phyloP scores from a whole-genome alignment of 2,329 filamentous ascomycete species.

The Monosporascus cannonballus region DNA sequence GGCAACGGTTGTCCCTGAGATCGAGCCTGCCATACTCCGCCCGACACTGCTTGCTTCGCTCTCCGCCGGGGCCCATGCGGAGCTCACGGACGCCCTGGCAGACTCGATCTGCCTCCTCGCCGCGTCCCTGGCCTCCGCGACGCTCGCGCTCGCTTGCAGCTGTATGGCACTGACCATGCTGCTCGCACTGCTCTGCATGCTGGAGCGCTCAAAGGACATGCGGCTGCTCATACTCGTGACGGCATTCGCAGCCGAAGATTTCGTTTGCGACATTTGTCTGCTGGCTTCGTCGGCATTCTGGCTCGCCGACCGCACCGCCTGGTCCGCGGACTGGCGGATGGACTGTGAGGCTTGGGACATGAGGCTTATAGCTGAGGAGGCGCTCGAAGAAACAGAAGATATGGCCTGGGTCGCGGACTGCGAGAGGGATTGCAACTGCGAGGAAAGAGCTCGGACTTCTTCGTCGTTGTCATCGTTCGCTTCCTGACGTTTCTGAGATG shows the following conservation, averaged over 20 bases:
- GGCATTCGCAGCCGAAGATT: slow-evolving; percentile 24
- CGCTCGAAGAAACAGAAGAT: slow-evolving; percentile 24
- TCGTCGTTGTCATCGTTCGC: slow-evolving; percentile 24
- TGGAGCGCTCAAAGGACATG: slow-evolving; percentile 18
- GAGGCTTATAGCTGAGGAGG: slow-evolving; percentile 20
- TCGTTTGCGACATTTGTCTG: slow-evolving; percentile 22
- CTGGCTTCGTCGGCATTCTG: slow-evolving; percentile 22
- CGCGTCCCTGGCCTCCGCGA: slow-evolving; percentile 45
- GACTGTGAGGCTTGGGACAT: slow-evolving; percentile 24
- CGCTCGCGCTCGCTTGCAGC: slow-evolving; percentile 46
- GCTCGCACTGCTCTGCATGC: slow-evolving; percentile 22
- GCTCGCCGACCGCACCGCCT: slow-evolving; percentile 20
- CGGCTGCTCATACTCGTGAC: slow-evolving; percentile 24
- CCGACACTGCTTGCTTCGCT: background rate
- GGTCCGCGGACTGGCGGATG: slow-evolving; percentile 23
- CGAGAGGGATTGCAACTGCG: slow-evolving; percentile 22
- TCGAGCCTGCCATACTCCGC: slow-evolving; percentile 3
- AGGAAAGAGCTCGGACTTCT: slow-evolving; percentile 24
- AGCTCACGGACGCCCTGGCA: slow-evolving; percentile 13
- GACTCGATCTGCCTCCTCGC: slow-evolving; percentile 23
- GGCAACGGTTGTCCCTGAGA: slow-evolving; percentile 22
- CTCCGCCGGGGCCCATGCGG: slow-evolving; percentile 8
- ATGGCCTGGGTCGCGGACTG: slow-evolving; percentile 22
- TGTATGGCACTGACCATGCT: slow-evolving; percentile 44
- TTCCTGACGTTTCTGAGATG: slow-evolving; percentile 19